Evolutionary conservation across 768 basidiomycete species (phyloP).

Genomic region (Auriculariales sp.): DNA sequence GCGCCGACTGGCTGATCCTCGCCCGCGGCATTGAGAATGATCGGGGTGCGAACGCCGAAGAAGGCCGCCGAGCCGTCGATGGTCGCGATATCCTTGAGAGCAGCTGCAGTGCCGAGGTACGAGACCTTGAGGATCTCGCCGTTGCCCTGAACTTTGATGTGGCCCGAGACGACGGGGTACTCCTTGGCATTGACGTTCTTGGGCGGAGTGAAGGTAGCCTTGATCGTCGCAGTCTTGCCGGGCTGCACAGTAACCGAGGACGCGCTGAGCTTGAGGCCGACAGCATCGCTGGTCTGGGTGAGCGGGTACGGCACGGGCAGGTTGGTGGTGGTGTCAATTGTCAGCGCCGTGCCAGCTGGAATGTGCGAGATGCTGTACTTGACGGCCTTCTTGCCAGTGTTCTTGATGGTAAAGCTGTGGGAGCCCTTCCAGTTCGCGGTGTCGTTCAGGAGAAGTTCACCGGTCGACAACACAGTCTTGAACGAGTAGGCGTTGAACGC

Average conservation of each 20-base stretch:
- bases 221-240: slow-evolving; percentile 12
- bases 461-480: slow-evolving; percentile 16
- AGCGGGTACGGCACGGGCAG: slow-evolving; percentile 2
- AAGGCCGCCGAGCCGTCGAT: slow-evolving; percentile 14
- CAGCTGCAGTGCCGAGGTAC: slow-evolving; percentile 18
- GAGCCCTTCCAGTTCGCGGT: slow-evolving; percentile 15
- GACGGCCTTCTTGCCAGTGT: slow-evolving; percentile 3
- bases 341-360: slow-evolving; percentile 16
- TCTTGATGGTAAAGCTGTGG: slow-evolving; percentile 3
- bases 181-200: slow-evolving; percentile 8
- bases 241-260: slow-evolving; percentile 11
- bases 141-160: slow-evolving; percentile 11
- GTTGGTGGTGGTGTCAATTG: slow-evolving; percentile 9
- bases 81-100: slow-evolving; percentile 16
- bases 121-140: slow-evolving; percentile 11
- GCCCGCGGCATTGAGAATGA: slow-evolving; percentile 8
- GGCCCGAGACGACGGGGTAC: slow-evolving; percentile 22
- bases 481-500: slow-evolving; percentile 20
- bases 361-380: slow-evolving; percentile 14
- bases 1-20: slow-evolving; percentile 9
- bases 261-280: slow-evolving; percentile 6
- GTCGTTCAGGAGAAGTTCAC: slow-evolving; percentile 24
- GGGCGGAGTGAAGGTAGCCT: slow-evolving; percentile 14
- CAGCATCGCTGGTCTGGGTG: slow-evolving; percentile 5
- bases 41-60: slow-evolving; percentile 12